Conservation (phyloP, 805 yeast genomes). For the Zygosaccharomyces gambellarensis region DNA sequence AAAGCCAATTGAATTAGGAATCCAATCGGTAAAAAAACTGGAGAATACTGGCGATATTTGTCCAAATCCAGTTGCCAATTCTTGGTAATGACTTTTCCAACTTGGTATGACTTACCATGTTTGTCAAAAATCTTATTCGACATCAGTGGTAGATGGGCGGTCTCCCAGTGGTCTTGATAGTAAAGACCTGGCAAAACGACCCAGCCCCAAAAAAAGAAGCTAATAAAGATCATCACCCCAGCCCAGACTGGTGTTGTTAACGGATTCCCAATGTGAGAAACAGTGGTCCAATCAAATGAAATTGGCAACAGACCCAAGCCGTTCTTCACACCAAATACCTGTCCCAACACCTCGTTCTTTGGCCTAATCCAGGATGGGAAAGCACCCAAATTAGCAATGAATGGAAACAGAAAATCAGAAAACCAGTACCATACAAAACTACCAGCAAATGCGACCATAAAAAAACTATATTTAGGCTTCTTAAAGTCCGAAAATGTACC, state of each 20-base stretch:
- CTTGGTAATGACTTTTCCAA: conserved; percentile 42
- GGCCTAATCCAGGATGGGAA: conserved; percentile 2
- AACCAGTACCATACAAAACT: conserved; percentile 55
- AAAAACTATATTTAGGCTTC: conserved; percentile 48
- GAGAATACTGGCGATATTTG: conserved; percentile 56
- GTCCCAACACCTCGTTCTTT: conserved; percentile 37
- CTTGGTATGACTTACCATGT: conserved; percentile 47
- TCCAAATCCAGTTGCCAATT: conserved; percentile 41
- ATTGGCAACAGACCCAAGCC: conserved; percentile 65
- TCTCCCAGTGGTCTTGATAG: conserved; percentile 53
- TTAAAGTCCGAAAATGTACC: conserved; percentile 54
- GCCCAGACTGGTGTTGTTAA: conserved; percentile 56
- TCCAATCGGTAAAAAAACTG: conserved; percentile 55
- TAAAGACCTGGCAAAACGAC: conserved; percentile 51
- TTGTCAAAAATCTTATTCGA: conserved; percentile 48
- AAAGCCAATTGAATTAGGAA: conserved; percentile 59
- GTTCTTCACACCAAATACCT: conserved; percentile 52
- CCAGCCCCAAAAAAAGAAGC: conserved; percentile 49
- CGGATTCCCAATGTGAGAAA: conserved; percentile 50
- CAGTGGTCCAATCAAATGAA: conserved; percentile 59
- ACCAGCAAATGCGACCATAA: conserved; percentile 38
- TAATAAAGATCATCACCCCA: conserved; percentile 40
- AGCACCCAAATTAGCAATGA: conserved; percentile 51
- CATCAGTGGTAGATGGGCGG: conserved; percentile 55
- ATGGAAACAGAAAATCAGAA: conserved; percentile 53